A percentile compares a stretch with the other conserved stretches of the same genome.
Conservation (phyloP, 192 early-diverging fungal species). For the Neocallimastix lanati region DNA sequence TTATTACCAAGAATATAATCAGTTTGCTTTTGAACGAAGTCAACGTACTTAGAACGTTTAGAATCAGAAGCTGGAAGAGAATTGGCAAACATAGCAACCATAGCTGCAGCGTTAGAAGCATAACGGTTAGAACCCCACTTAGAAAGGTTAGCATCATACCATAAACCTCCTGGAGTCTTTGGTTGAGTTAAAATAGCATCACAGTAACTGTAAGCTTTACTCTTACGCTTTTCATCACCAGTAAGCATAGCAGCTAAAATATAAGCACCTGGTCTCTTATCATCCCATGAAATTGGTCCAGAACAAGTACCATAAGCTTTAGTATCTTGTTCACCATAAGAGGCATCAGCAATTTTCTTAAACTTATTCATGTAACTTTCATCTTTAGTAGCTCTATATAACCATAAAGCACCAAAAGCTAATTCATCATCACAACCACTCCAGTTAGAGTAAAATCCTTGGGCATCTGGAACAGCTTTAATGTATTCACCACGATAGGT, state of each 20-base stretch:
- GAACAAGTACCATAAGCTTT: conserved; percentile 9
- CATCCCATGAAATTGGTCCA: conserved; percentile 18
- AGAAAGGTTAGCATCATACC: conserved; percentile 3
- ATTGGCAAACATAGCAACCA: not conserved
- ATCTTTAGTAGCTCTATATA: conserved; percentile 26
- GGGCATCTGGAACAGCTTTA: conserved; percentile 12
- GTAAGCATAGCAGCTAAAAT: conserved; percentile 22
- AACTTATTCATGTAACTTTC: conserved; percentile 19
- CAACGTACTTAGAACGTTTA: not conserved
- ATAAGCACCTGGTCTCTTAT: conserved; percentile 20
- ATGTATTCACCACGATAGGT: conserved; percentile 16
- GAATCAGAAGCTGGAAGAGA: not conserved
- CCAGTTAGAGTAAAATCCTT: conserved; percentile 16
- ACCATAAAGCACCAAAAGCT: conserved; percentile 33
- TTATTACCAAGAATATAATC: conserved; percentile 34
- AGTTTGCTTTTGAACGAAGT: conserved; percentile 13
- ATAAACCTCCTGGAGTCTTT: not conserved
- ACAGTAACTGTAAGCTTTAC: conserved; percentile 11
- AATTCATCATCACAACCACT: conserved; percentile 20
- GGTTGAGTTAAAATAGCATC: conserved; percentile 19
- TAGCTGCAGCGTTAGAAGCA: not conserved
- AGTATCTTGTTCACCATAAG: conserved; percentile 2
- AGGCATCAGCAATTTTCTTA: conserved; percentile 7
- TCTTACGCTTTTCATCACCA: conserved; percentile 12
- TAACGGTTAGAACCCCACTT: not conserved